A percentile compares a stretch with the other conserved stretches of the same genome.
These are phyloP conservation scores for Xeromyces bisporus DNA, from an alignment of 495 filamentous ascomycete species.

Conservation along the genomic window DNA sequence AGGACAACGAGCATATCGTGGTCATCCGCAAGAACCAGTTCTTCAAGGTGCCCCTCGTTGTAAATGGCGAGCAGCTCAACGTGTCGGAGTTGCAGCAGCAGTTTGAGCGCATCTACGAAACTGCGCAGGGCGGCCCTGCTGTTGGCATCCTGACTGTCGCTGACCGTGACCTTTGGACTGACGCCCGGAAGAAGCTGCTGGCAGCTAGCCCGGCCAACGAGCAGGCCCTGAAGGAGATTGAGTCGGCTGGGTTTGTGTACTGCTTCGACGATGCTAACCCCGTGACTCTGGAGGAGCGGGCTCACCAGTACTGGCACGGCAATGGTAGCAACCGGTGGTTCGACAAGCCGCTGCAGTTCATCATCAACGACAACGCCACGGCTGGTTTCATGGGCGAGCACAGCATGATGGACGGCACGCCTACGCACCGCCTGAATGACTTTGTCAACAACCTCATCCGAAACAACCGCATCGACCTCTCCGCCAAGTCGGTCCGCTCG, in stretches of 20 bases:
- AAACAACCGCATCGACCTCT: constrained; percentile 78
- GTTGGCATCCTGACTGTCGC: constrained; percentile 79
- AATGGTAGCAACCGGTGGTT: constrained; percentile 94
- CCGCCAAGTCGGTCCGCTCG: constrained; percentile 55
- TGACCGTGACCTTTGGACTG: constrained; percentile 86
- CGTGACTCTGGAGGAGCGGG: constrained; percentile 87
- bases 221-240: constrained; percentile 58
- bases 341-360: constrained; percentile 96
- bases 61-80: constrained; percentile 68
- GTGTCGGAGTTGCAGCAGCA: constrained; percentile 74
- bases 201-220: constrained; percentile 60
- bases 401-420: constrained; percentile 99
- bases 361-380: constrained; percentile 94
- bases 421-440: constrained; percentile 92
- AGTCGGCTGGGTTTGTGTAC: constrained; percentile 81
- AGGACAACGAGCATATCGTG: constrained; percentile 68
- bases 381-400: constrained; percentile 98
- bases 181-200: constrained; percentile 62
- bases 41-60: constrained; percentile 66
- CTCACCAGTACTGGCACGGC: constrained; percentile 95
- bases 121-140: constrained; percentile 48
- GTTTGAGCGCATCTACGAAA: constrained; percentile 71
- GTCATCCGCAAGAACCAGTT: constrained; percentile 92
- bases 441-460: constrained; percentile 79
- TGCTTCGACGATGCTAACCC: constrained; percentile 89